A percentile compares a stretch with the other conserved stretches of the same genome.
Conservation (phyloP, 305 asterid genomes). For the Solanum aculeatissimum region DNA sequence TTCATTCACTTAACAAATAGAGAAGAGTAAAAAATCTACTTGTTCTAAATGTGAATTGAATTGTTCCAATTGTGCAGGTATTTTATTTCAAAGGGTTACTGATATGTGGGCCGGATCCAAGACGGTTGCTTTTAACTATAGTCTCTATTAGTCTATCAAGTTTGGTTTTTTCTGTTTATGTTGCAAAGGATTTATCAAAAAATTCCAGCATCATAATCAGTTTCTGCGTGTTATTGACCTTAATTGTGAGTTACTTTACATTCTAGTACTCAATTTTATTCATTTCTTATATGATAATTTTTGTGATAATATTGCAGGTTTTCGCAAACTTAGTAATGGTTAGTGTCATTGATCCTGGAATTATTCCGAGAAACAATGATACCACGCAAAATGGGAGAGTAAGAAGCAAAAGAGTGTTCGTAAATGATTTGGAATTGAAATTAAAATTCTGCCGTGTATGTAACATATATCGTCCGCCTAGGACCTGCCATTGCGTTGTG, state of each 20-base stretch:
- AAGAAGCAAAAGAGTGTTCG: not conserved
- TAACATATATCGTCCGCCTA: constrained; percentile 43
- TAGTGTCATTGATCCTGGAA: constrained; percentile 9
- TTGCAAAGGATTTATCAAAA: not conserved
- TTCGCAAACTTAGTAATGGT: constrained; percentile 3
- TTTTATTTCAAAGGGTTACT: constrained; percentile 10
- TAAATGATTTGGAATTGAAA: constrained; percentile 35
- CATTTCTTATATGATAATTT: not conserved
- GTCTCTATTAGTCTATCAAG: constrained; percentile 7
- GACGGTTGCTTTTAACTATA: constrained; percentile 3
- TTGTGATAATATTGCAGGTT: not conserved
- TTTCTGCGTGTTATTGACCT: not conserved
- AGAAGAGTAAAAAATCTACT: not conserved
- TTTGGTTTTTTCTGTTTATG: constrained; percentile 10
- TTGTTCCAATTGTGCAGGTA: constrained; percentile 1
- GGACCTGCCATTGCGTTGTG: constrained; percentile 50
- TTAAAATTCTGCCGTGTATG: constrained; percentile 37
- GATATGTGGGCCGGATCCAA: constrained; percentile 15
- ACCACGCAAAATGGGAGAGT: not conserved
- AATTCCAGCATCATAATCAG: not conserved
- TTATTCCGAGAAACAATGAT: not conserved
- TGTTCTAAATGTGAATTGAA: not conserved
- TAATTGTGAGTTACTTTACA: not conserved
- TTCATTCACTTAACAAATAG: not conserved
- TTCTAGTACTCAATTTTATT: not conserved